These are phyloP conservation scores for Wilcoxina mikolae DNA, from an alignment of 495 filamentous ascomycete species.

Conservation along the genomic window DNA sequence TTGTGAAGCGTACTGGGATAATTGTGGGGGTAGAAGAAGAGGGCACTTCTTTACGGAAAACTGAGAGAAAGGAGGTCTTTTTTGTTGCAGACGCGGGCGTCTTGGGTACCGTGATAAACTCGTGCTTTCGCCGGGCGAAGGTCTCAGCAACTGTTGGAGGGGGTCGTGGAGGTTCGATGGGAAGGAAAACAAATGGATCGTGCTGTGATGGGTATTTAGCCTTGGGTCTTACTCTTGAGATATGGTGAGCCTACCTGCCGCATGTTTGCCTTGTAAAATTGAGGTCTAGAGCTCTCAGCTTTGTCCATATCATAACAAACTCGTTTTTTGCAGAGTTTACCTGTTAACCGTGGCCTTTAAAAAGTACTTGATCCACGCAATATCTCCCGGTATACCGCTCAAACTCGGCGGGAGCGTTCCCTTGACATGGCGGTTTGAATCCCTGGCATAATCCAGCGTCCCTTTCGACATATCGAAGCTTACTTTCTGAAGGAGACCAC, in stretches of 20 bases:
- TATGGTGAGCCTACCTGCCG: constrained; percentile 12
- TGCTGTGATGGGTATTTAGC: constrained; percentile 31
- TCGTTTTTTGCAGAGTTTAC: not conserved
- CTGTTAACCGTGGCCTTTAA: constrained; percentile 70
- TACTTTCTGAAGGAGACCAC: constrained; percentile 16
- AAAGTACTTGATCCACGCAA: constrained; percentile 84
- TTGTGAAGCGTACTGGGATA: constrained; percentile 34
- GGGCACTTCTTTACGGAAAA: constrained; percentile 17
- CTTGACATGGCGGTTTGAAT: constrained; percentile 53
- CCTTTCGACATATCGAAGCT: constrained; percentile 23
- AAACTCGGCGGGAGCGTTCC: constrained; percentile 79
- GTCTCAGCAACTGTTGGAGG: constrained; percentile 55
- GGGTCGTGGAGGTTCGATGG: constrained; percentile 75
- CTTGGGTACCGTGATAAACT: constrained; percentile 39
- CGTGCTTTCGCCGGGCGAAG: constrained; percentile 66
- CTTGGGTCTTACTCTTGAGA: not conserved
- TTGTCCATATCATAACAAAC: not conserved
- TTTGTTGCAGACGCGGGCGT: constrained; percentile 33
- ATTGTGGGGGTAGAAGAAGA: not conserved
- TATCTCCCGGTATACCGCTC: constrained; percentile 54
- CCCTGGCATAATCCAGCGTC: constrained; percentile 32
- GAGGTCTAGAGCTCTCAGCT: constrained; percentile 10
- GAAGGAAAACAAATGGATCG: constrained; percentile 63
- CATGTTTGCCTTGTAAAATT: constrained; percentile 25
- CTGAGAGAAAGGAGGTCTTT: constrained; percentile 34